Conservation (phyloP, 2,329 filamentous ascomycete genomes). For the Ilyonectria mors-panacis region DNA sequence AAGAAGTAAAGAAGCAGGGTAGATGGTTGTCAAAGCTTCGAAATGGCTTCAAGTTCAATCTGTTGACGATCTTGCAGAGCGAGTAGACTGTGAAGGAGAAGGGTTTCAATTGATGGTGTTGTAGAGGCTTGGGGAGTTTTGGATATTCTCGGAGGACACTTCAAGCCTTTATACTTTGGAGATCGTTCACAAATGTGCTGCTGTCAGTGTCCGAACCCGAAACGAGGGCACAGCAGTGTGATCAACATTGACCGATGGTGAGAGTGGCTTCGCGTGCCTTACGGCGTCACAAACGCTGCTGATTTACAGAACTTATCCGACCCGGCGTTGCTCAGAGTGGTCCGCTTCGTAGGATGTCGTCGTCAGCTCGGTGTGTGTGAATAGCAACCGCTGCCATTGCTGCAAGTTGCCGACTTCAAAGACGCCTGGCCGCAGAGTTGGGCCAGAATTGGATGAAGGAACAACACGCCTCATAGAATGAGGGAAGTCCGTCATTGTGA, state of each 20-base stretch:
- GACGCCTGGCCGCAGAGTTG: constrained; percentile 3
- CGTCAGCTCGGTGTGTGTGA: constrained; percentile 29
- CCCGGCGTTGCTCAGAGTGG: constrained; percentile 34
- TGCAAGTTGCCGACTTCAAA: constrained; percentile 26
- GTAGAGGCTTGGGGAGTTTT: neutral
- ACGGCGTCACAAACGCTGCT: constrained; percentile 33
- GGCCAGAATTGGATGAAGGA: neutral
- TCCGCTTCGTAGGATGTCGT: constrained; percentile 18
- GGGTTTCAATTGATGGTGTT: neutral
- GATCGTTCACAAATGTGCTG: neutral
- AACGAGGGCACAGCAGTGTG: neutral
- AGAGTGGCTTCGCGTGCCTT: neutral
- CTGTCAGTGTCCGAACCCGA: neutral
- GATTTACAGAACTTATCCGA: constrained; percentile 19
- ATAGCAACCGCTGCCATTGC: constrained; percentile 1
- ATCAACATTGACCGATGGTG: neutral
- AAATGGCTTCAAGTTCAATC: neutral
- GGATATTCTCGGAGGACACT: neutral
- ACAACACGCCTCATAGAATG: constrained; percentile 5
- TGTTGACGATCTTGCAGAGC: neutral
- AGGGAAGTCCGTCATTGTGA: constrained; percentile 26
- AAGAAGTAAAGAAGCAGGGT: neutral
- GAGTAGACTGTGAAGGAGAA: neutral
- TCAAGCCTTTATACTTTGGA: neutral
- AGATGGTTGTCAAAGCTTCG: neutral